Conservation (phyloP, 2,329 filamentous ascomycete species). For the Cercospora sp. region DNA sequence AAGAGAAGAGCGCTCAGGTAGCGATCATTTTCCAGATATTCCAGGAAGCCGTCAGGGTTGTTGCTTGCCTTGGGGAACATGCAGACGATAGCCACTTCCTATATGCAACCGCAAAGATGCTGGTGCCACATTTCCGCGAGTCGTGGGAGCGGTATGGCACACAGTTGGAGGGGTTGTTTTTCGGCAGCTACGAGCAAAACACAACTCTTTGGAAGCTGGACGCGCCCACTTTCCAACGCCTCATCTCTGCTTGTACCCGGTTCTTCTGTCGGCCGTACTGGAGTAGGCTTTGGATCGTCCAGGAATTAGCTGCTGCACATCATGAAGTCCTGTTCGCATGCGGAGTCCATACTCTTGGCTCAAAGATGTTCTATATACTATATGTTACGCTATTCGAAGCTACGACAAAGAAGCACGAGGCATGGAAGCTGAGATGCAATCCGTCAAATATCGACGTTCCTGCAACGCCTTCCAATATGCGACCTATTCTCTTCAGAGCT, state of each 20-base stretch:
- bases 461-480: too few species aligned
- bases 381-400: too few species aligned
- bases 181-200: too few species aligned
- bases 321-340: not conserved
- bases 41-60: not conserved
- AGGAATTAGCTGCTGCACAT: not conserved
- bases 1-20: not conserved
- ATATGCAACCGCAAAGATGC: not conserved
- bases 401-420: too few species aligned
- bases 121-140: not conserved
- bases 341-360: not conserved
- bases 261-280: not conserved
- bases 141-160: too few species aligned
- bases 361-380: not conserved
- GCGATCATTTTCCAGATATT: not conserved
- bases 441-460: too few species aligned
- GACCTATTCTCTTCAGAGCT: too few species aligned
- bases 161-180: too few species aligned
- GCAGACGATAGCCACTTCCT: not conserved
- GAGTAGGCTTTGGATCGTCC: not conserved
- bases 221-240: too few species aligned
- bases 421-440: too few species aligned
- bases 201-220: too few species aligned
- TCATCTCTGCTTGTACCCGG: not conserved
- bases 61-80: not conserved